Percentiles rank a stretch among this genome's conserved stretches.
Evolutionary conservation across 1,284 basidiomycete species (phyloP).

Genomic region (Apiotrichum laibachii): DNA sequence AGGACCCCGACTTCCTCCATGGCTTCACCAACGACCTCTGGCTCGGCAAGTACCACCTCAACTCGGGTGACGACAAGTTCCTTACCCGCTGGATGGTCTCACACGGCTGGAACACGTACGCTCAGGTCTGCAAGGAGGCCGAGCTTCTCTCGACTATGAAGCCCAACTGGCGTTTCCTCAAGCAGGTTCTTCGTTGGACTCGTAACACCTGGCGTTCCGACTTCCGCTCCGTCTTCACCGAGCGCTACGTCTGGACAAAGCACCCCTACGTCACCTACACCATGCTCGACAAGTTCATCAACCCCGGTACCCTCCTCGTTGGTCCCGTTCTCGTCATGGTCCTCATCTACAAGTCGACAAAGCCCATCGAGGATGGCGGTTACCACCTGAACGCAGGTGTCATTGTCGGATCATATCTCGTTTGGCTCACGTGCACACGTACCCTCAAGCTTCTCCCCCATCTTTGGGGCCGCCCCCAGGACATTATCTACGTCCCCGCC

Average conservation of each 20-base stretch:
- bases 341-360: constrained; percentile 74
- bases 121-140: constrained; percentile 84
- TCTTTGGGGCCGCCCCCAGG: constrained; percentile 76
- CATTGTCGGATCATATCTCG: constrained; percentile 65
- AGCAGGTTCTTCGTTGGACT: constrained; percentile 88
- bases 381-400: constrained; percentile 91
- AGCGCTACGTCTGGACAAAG: constrained; percentile 77
- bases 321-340: constrained; percentile 74
- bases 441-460: constrained; percentile 84
- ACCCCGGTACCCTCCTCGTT: constrained; percentile 79
- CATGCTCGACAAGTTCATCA: constrained; percentile 90
- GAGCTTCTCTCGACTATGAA: constrained; percentile 91
- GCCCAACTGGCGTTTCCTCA: constrained; percentile 89
- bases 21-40: constrained; percentile 91
- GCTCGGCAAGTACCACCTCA: constrained; percentile 87
- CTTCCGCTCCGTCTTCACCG: constrained; percentile 80
- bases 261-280: constrained; percentile 89
- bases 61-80: constrained; percentile 91
- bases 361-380: constrained; percentile 65
- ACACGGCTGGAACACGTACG: constrained; percentile 89
- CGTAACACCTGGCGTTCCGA: constrained; percentile 90
- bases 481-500: constrained; percentile 85
- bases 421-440: constrained; percentile 78
- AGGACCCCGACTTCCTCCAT: constrained; percentile 85
- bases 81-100: constrained; percentile 94